Evolutionary conservation across 164 flowering plant species (phyloP), one percentile per base, ranked within the genome.

Genomic region (Warburgia ugandensis): DNA sequence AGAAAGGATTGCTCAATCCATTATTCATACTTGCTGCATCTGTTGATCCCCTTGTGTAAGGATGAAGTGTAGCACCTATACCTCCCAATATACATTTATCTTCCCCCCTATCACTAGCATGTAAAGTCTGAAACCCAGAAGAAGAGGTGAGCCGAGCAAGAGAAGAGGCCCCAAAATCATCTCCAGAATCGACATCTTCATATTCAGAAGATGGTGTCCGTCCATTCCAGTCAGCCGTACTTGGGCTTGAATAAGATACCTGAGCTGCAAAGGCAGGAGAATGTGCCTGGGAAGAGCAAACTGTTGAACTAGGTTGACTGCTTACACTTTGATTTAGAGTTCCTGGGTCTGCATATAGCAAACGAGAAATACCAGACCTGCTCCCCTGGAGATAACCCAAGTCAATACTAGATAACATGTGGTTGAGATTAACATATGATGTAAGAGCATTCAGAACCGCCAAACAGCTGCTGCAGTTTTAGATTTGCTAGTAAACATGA

Each of bases 141-240:
- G 50, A 36, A 54, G 50, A 50, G 20, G 33, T 31, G 13, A 45
- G 52, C 56, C 45, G 68, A 42, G 45, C 29, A 42, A 47, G 59
- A 37, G 77, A 60, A 43, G 68, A 52, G 46, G 54, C 50, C 41
- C 66, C 67, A 4, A 54, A 55, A 52, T 65, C 64, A 44, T 63
- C 66, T 39, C 63, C 58, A 28, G 79, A 69, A 45, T 74, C 77
- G 50, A 63, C 72, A 58, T 71, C 78, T 22, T 69, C 84, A 48
- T 50, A 54, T 51, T 71, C 76, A 29, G 82, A 62, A 33, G 75
- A 68, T 13, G 62, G 47, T 26, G 71, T 42, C 36, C 63, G 67
- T 17, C 77, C 75, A 63, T 59, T 66, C 71, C 75, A 67, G 23
- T 71, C 55, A 17, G 56, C 69, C 37, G 61, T 69, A 53, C 62